phyloP scores from a whole-genome alignment of 2,329 filamentous ascomycete genomes.

The Epicoccum sorghinum region DNA sequence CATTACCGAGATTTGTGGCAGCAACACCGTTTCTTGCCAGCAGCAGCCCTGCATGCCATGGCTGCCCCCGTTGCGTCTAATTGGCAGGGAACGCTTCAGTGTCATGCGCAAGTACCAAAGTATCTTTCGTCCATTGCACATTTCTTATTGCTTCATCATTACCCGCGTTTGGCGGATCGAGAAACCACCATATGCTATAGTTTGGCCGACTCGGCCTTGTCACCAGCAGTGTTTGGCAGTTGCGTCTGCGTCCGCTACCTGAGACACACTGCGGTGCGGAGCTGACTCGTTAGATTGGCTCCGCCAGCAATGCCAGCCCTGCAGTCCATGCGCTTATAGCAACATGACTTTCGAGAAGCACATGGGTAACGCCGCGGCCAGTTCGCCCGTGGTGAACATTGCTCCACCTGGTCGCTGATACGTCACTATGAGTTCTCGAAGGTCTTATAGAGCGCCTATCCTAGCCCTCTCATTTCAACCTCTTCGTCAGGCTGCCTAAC shows the following conservation, averaged over 20 bases:
- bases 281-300: conserved; percentile 19
- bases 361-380: conserved; percentile 11
- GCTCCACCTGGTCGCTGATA: conserved; percentile 8
- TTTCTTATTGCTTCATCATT: background rate
- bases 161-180: background rate
- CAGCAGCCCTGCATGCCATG: conserved; percentile 10
- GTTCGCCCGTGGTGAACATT: conserved; percentile 2
- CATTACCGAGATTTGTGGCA: conserved; percentile 15
- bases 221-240: conserved; percentile 2
- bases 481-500: background rate
- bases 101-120: background rate
- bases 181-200: background rate
- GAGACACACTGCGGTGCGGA: conserved; percentile 9
- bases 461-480: conserved; percentile 12
- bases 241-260: conserved; percentile 5
- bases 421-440: conserved; percentile 15
- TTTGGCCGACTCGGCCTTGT: background rate
- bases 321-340: conserved; percentile 10
- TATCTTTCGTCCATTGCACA: conserved; percentile 1
- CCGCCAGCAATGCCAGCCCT: conserved; percentile 11
- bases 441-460: conserved; percentile 1
- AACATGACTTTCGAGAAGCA: conserved; percentile 12
- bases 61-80: conserved; percentile 8
- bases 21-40: conserved; percentile 5
- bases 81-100: conserved; percentile 5